Conservation (phyloP, 192 early-diverging fungal genomes). For the Backusella sp. region DNA sequence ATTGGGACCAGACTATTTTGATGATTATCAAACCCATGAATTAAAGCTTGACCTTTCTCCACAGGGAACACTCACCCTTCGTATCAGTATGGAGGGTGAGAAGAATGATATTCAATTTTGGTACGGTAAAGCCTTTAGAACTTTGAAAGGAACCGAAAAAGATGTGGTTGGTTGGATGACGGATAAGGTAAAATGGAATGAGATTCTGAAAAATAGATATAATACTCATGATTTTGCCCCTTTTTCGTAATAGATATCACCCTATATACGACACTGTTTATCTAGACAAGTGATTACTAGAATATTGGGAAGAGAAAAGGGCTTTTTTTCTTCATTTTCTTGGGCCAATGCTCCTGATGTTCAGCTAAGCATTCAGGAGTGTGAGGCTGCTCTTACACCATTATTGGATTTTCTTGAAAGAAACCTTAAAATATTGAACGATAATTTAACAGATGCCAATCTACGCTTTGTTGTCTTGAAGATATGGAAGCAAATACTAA, state of each 20-base stretch:
- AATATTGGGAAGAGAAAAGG: conserved; percentile 47
- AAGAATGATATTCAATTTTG: conserved; percentile 79
- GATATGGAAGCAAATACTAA: conserved; percentile 75
- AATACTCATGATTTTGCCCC: too few relatives aligned
- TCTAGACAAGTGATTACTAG: conserved; percentile 56
- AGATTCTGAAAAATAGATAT: not conserved
- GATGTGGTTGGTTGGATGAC: conserved; percentile 71
- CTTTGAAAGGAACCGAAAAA: conserved; percentile 62
- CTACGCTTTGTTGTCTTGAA: conserved; percentile 62
- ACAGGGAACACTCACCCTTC: conserved; percentile 64
- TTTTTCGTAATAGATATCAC: conserved; percentile 51
- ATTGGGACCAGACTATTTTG: conserved; percentile 51
- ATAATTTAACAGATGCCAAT: conserved; percentile 66
- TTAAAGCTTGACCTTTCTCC: conserved; percentile 66
- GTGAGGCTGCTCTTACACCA: conserved; percentile 66
- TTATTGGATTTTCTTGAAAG: conserved; percentile 79
- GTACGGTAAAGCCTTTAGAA: conserved; percentile 76
- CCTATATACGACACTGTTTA: conserved; percentile 61
- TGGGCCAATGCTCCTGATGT: conserved; percentile 32
- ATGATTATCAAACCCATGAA: conserved; percentile 66
- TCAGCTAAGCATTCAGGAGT: conserved; percentile 45
- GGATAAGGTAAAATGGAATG: conserved; percentile 47
- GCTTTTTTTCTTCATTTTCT: conserved; percentile 41
- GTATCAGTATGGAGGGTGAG: conserved; percentile 76
- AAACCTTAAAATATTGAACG: conserved; percentile 64